A percentile compares a stretch with the other conserved stretches of the same genome.
Conservation (phyloP, 345 rosid species). For the Hibiscus tridactylites region DNA sequence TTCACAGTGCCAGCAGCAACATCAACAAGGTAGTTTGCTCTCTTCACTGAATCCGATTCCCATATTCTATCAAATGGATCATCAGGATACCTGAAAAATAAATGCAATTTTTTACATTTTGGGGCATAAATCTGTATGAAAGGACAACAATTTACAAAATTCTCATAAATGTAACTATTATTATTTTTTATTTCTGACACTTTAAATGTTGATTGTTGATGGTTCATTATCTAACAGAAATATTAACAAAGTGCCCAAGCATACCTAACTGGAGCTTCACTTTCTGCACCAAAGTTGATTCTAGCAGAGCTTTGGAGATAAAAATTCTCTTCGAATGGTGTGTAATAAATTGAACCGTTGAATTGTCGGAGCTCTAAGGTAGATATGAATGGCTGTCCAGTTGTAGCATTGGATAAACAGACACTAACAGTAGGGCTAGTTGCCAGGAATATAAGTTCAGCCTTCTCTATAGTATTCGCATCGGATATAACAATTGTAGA, state of each 20-base stretch:
- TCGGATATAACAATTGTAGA: constrained; percentile 83
- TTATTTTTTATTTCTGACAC: not conserved
- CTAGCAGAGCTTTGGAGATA: constrained; percentile 78
- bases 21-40: constrained; percentile 87
- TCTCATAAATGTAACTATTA: not conserved
- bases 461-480: constrained; percentile 49
- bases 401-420: constrained; percentile 94
- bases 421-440: constrained; percentile 55
- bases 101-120: not conserved
- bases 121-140: not conserved
- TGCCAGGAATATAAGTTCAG: constrained; percentile 85
- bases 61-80: constrained; percentile 95
- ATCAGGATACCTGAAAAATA: constrained; percentile 71
- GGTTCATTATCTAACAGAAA: not conserved
- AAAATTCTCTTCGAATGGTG: constrained; percentile 51
- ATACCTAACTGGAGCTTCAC: constrained; percentile 75
- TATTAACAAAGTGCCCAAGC: constrained; percentile 14
- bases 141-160: not conserved
- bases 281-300: constrained; percentile 90
- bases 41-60: constrained; percentile 78
- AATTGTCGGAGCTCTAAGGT: constrained; percentile 95
- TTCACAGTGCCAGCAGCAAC: constrained; percentile 80
- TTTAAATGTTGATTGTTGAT: not conserved
- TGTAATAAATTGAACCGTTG: constrained; percentile 78
- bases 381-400: constrained; percentile 95